phyloP scores from a whole-genome alignment of 495 filamentous ascomycete species.

The Penicillium robsamsonii region DNA sequence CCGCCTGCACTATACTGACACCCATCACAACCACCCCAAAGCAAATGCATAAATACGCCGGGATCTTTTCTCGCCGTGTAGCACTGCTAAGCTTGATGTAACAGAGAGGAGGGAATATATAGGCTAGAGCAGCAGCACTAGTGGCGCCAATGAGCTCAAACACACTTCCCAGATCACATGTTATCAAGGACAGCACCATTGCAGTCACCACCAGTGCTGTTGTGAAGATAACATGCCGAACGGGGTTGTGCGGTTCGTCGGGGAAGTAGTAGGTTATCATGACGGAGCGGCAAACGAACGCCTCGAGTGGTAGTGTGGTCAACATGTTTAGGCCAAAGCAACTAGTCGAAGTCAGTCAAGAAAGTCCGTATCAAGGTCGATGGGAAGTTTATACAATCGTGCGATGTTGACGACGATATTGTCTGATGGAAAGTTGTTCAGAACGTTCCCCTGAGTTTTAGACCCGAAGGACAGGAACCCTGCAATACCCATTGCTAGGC shows the following conservation, averaged over 20 bases:
- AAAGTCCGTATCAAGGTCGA: background rate
- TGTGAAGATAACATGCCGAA: constrained; percentile 81
- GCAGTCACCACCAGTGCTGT: constrained; percentile 75
- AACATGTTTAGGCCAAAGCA: constrained; percentile 99
- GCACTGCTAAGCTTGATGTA: constrained; percentile 82
- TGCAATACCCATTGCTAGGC: constrained; percentile 79
- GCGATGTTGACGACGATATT: constrained; percentile 94
- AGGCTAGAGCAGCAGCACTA: constrained; percentile 87
- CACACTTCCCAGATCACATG: constrained; percentile 88
- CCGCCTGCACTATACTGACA: constrained; percentile 74
- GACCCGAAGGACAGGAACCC: constrained; percentile 94
- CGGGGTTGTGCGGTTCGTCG: constrained; percentile 72
- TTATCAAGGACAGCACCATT: constrained; percentile 73
- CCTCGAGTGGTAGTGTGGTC: constrained; percentile 91
- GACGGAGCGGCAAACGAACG: constrained; percentile 95
- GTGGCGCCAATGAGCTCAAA: constrained; percentile 97
- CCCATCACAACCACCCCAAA: constrained; percentile 85
- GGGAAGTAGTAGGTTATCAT: constrained; percentile 94
- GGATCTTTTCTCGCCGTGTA: constrained; percentile 68
- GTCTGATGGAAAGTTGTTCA: constrained; percentile 92
- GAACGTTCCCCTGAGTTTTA: constrained; percentile 86
- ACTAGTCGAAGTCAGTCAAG: constrained; percentile 27
- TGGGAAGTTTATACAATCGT: constrained; percentile 57
- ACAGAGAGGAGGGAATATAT: constrained; percentile 91
- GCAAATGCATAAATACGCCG: constrained; percentile 62